Evolutionary conservation across 2,329 filamentous ascomycete species (phyloP).

Genomic region (Aspergillus niger): DNA sequence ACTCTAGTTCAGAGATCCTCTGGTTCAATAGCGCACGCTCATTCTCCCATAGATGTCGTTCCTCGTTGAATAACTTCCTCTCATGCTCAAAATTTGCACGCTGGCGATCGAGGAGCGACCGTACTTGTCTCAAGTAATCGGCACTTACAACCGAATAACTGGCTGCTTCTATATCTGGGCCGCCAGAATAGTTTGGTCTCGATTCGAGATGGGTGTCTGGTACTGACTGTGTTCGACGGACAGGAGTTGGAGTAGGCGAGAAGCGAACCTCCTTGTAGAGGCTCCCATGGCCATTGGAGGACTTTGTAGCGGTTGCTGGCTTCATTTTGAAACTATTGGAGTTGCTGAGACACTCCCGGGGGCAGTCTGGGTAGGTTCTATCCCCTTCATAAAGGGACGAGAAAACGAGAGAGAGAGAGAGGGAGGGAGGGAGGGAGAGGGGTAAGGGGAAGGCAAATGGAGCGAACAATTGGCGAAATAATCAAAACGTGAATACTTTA

Average conservation of each 20-base stretch:
- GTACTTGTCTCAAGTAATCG: conserved; percentile 46
- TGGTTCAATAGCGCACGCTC: conserved; percentile 45
- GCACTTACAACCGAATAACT: conserved; percentile 31
- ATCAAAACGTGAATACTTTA: background rate
- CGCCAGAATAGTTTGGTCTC: conserved; percentile 27
- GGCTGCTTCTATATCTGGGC: conserved; percentile 24
- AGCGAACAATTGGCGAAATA: conserved; percentile 1
- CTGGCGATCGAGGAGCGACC: conserved; percentile 42
- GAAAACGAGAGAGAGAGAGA: background rate
- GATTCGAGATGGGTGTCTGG: conserved; percentile 38
- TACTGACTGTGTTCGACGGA: conserved; percentile 43
- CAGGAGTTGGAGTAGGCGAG: conserved; percentile 39
- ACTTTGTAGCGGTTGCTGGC: conserved; percentile 22
- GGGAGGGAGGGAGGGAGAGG: background rate
- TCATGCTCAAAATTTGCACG: conserved; percentile 43
- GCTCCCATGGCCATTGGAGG: conserved; percentile 37
- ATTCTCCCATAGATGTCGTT: conserved; percentile 48
- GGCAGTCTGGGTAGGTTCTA: conserved; percentile 11
- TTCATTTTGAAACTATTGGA: conserved; percentile 26
- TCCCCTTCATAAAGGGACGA: conserved; percentile 20
- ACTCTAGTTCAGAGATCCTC: conserved; percentile 46
- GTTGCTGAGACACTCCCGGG: conserved; percentile 13
- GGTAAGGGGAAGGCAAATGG: background rate
- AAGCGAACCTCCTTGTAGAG: conserved; percentile 47
- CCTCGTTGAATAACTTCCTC: conserved; percentile 44